Base-by-base conservation (phyloP, 176 grass and related monocot species). In the Lolium rigidum region DNA sequence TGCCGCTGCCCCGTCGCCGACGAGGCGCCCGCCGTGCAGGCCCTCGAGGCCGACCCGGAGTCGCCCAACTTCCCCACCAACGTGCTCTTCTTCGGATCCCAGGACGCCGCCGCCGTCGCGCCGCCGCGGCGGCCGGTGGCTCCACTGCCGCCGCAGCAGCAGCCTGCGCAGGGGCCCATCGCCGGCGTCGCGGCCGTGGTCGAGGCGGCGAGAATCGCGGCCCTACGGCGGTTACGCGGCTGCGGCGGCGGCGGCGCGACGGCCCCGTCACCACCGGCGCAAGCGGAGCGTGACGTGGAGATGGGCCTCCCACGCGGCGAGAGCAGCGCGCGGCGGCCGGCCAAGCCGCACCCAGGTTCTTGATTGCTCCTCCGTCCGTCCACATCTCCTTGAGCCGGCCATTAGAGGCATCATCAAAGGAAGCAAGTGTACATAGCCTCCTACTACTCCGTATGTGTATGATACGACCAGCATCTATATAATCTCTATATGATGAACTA, bases 21-120 rank as follows among this genome's bases (percentile, higher is more conserved):
- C 51, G 86, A 83, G 22, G 60, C 37, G 54, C 20, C 74, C 1
- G n/a, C 24, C 10, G 49, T 57, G 48, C 71, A 58, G 8, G 67
- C 72, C 28, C 70, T 81, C 6, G 88, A 90, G 71, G 85, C 46
- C 1, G 81, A 88, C 65, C 76, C 81, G 20, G 88, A 87, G 39
- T 80, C 83, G 43, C 91, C 94, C 1, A 87, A 76, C 83, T 95
- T 91, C 55, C 88, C 91, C 26, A 93, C 93, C 75, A 93, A 89
- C 52, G 88, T 95, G 11, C 88, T 93, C 24, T 89, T 95, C 82
- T 87, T 92, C 64, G 91, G 93, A 2, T 93, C 93, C 55, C 89
- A 95, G 82, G 91, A 89, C 67, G 22, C 70, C 47, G 82, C 91
- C 17, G 77, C 77, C 20, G 84, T 81, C 9, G 78, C 82, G 24